Evolutionary conservation across 2,329 filamentous ascomycete species (phyloP), one percentile per base, ranked within the genome.

Genomic region (Fusarium redolens): DNA sequence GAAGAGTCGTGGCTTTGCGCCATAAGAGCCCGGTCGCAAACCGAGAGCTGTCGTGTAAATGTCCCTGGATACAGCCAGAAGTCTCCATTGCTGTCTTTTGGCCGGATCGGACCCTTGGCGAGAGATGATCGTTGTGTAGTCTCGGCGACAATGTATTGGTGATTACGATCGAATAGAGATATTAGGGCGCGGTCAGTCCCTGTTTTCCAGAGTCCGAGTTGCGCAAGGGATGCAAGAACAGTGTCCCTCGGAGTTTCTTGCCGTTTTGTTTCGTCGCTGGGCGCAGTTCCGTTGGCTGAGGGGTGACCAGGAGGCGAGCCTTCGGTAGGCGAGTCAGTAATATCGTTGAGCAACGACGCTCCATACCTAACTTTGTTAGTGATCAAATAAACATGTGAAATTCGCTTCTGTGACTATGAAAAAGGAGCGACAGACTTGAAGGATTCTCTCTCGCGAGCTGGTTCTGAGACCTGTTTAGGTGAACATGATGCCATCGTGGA

Each of bases 141-240:
- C 70, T 89, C 87, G 58, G 86, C 85, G 28, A 89, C 77, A 31
- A 89, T 79, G 61, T 87, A 83, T 67, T 89, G 86, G 61, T 82
- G 76, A 13, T 80, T 79, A 4, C 78, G 79, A 73, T 87, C 86
- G 68, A 89, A 88, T 22, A 89, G 79, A 5, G 86, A 88, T 60
- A 89, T 81, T n/a, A 88, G 66, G 22, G 81, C 79, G 40, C 86
- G 82, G 30, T 80, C 76, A 12, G 80, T 81, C 28, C 82, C 78
- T 12, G 88, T 79, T 17, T 83, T 82, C 61, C 84, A 78, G 14
- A 83, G 80, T 3, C 82, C 86, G 8, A 89, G 80, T 71, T 89
- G 86, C 35, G 86, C 85, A 56, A 88, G 83, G 8, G 84, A 82
- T 2, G 84, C 86, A 38, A 89, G 79, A 50, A 79, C 79, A 14